A percentile compares a stretch with the other conserved stretches of the same genome.
Evolutionary conservation across 1,284 basidiomycete species (phyloP).

Genomic region (Ganoderma sp.): DNA sequence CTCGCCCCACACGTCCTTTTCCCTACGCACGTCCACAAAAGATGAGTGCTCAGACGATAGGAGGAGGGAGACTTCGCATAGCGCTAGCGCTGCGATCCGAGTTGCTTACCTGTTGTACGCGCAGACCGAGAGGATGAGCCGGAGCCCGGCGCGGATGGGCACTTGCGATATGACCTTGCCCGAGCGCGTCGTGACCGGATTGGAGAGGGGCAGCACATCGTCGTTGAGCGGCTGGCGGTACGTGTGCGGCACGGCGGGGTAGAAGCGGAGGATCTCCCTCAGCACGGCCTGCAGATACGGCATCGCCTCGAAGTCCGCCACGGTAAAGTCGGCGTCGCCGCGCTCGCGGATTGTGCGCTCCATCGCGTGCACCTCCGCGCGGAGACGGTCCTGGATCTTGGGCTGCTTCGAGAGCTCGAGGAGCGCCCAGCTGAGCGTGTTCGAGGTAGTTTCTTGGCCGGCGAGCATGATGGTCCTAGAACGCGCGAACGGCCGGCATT

Average conservation of each 20-base stretch:
- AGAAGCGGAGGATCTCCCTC: slow-evolving; percentile 47
- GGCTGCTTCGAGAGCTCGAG: slow-evolving; percentile 49
- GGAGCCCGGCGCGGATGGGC: slow-evolving; percentile 42
- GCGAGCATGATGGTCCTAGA: slow-evolving; percentile 48
- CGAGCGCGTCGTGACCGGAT: slow-evolving; percentile 34
- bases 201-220: slow-evolving; percentile 43
- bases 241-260: slow-evolving; percentile 38
- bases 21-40: slow-evolving; percentile 20
- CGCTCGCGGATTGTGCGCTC: slow-evolving; percentile 46
- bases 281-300: slow-evolving; percentile 57
- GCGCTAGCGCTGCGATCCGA: too few species aligned
- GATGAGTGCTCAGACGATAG: background rate
- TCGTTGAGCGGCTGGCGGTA: slow-evolving; percentile 38
- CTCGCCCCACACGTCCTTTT: slow-evolving; percentile 37
- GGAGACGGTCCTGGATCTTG: slow-evolving; percentile 46
- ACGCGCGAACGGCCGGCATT: background rate
- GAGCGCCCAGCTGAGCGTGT: slow-evolving; percentile 48
- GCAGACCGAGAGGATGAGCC: slow-evolving; percentile 43
- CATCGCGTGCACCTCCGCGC: slow-evolving; percentile 47
- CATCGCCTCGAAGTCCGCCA: slow-evolving; percentile 59
- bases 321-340: slow-evolving; percentile 49
- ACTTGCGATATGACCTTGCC: slow-evolving; percentile 44
- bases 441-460: slow-evolving; percentile 62
- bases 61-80: background rate
- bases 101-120: slow-evolving; percentile 45